A percentile compares a stretch with the other conserved stretches of the same genome.
These are phyloP conservation scores for Syzygium aqueum DNA, from an alignment of 345 rosid species.

Conservation along the genomic window DNA sequence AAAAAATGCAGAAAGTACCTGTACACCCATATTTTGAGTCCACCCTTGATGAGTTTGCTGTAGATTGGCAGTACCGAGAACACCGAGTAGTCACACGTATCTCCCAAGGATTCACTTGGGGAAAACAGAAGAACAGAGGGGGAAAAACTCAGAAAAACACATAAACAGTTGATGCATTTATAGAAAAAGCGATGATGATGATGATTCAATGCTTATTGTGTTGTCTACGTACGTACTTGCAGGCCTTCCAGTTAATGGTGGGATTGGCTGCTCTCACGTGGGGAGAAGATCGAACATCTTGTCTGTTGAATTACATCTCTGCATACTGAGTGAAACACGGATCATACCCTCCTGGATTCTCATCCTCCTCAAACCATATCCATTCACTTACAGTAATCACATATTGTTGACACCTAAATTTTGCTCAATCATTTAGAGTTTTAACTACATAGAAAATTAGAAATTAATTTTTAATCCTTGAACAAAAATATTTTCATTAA, in stretches of 20 bases:
- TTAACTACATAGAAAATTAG: too few species aligned
- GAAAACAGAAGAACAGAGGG: background rate
- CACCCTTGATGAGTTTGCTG: slow-evolving; percentile 47
- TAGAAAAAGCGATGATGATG: background rate
- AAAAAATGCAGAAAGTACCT: slow-evolving; percentile 14
- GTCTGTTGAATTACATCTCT: slow-evolving; percentile 36
- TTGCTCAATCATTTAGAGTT: too few species aligned
- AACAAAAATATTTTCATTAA: too few species aligned
- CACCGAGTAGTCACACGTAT: slow-evolving; percentile 17
- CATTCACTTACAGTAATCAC: background rate
- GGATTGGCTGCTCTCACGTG: slow-evolving; percentile 24
- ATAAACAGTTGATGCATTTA: background rate
- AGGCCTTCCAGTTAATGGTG: slow-evolving; percentile 23
- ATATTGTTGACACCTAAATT: too few species aligned
- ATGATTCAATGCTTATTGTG: background rate
- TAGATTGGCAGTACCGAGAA: slow-evolving; percentile 42
- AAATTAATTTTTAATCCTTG: too few species aligned
- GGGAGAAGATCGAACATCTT: slow-evolving; percentile 38
- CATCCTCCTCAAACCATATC: slow-evolving; percentile 12
- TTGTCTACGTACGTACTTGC: slow-evolving; percentile 29
- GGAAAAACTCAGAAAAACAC: background rate
- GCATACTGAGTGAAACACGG: slow-evolving; percentile 39
- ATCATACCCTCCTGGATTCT: slow-evolving; percentile 42
- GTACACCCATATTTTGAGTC: slow-evolving; percentile 56
- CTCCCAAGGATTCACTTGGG: background rate